Evolutionary conservation across 1,284 basidiomycete genomes (phyloP).

Genomic region (Limonomyces culmigenus): DNA sequence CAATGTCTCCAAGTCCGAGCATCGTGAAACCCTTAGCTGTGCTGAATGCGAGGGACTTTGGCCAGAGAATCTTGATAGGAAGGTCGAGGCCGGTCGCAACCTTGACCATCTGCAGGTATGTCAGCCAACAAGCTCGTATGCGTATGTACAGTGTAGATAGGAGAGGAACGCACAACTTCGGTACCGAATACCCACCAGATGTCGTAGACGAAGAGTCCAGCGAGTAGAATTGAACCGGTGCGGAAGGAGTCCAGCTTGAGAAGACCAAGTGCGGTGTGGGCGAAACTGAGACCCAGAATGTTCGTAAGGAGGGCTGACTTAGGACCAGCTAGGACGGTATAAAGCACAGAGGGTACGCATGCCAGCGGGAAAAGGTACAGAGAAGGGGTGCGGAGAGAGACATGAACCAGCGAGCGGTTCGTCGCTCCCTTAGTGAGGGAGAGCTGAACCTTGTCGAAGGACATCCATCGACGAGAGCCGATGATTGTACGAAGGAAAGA

Average conservation of each 20-base stretch:
- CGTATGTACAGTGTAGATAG: neutral
- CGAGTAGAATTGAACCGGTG: slow-evolving; percentile 74
- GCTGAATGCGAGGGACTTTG: slow-evolving; percentile 45
- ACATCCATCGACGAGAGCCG: slow-evolving; percentile 32
- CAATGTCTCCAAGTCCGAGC: slow-evolving; percentile 87
- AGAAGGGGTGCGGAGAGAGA: slow-evolving; percentile 47
- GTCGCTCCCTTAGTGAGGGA: slow-evolving; percentile 22
- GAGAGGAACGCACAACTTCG: slow-evolving; percentile 38
- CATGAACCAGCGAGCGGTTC: slow-evolving; percentile 23
- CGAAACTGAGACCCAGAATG: slow-evolving; percentile 71
- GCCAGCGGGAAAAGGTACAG: slow-evolving; percentile 49
- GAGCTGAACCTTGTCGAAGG: slow-evolving; percentile 29
- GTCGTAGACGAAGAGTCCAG: slow-evolving; percentile 77
- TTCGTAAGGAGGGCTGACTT: slow-evolving; percentile 67
- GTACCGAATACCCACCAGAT: slow-evolving; percentile 82
- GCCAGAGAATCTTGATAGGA: slow-evolving; percentile 88
- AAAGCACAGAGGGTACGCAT: slow-evolving; percentile 49
- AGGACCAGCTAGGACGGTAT: slow-evolving; percentile 26
- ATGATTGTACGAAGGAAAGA: slow-evolving; percentile 28
- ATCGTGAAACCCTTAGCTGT: slow-evolving; percentile 60
- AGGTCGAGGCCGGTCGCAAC: slow-evolving; percentile 86
- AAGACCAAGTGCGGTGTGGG: slow-evolving; percentile 67
- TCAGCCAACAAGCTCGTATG: slow-evolving; percentile 1
- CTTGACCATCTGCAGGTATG: slow-evolving; percentile 60
- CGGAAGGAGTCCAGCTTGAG: slow-evolving; percentile 83